Percentiles rank a stretch among this genome's conserved stretches.
Evolutionary conservation across 352 stramenopile species (phyloP).

Genomic region (Phytophthora hibernalis): DNA sequence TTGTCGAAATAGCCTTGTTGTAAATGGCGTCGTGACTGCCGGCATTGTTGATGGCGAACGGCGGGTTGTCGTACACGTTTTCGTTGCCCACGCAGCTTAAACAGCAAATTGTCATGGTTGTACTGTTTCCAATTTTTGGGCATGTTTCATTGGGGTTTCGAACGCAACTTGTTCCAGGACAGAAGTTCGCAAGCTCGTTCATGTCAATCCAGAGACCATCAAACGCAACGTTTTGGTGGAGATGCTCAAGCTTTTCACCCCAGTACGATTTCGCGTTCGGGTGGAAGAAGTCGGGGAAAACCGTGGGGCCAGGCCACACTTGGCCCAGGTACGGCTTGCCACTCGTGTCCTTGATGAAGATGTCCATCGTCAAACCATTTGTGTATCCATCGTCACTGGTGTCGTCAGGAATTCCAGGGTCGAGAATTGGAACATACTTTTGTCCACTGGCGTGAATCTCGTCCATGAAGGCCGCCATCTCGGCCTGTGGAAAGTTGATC

Average conservation of each 20-base stretch:
- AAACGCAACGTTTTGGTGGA: slow-evolving; percentile 59
- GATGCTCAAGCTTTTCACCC: slow-evolving; percentile 61
- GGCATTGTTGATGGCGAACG: slow-evolving; percentile 69
- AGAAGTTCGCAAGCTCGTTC: slow-evolving; percentile 90
- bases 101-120: slow-evolving; percentile 54
- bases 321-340: slow-evolving; percentile 73
- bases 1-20: slow-evolving; percentile 75
- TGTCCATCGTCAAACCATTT: slow-evolving; percentile 59
- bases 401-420: slow-evolving; percentile 80
- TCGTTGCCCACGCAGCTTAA: slow-evolving; percentile 45
- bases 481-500: slow-evolving; percentile 45
- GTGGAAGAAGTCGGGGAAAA: slow-evolving; percentile 88
- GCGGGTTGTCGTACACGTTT: slow-evolving; percentile 64
- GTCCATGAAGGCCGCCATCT: slow-evolving; percentile 47
- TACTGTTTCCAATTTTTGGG: slow-evolving; percentile 41
- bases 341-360: slow-evolving; percentile 81
- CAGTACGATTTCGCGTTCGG: slow-evolving; percentile 71
- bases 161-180: slow-evolving; percentile 48
- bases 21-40: slow-evolving; percentile 44
- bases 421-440: slow-evolving; percentile 84
- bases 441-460: slow-evolving; percentile 64
- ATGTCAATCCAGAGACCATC: slow-evolving; percentile 91
- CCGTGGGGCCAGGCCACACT: slow-evolving; percentile 83
- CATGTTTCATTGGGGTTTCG: slow-evolving; percentile 45
- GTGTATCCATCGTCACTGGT: slow-evolving; percentile 58